These are phyloP conservation scores for Rhododendron ferrugineum DNA, from an alignment of 148 eudicot genomes.

Conservation along the genomic window DNA sequence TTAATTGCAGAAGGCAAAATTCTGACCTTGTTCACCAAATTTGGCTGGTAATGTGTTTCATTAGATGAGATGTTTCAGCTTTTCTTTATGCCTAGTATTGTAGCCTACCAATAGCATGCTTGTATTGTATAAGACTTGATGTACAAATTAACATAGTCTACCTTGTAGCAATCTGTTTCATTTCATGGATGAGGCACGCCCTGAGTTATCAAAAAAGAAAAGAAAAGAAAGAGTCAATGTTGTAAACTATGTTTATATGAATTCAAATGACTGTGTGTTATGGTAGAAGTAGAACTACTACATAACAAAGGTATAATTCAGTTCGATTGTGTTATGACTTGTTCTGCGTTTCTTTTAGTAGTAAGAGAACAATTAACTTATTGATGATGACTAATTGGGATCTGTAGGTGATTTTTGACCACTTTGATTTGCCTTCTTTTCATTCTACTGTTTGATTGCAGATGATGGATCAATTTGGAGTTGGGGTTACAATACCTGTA, in stretches of 20 bases:
- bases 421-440: not conserved
- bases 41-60: not conserved
- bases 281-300: not conserved
- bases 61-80: not conserved
- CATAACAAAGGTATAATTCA: not conserved
- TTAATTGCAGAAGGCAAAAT: not conserved
- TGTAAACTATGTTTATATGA: not conserved
- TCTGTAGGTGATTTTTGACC: not conserved
- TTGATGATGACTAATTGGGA: not conserved
- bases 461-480: conserved; percentile 92
- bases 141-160: not conserved
- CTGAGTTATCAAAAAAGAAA: not conserved
- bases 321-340: not conserved
- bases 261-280: not conserved
- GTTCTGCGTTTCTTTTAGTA: not conserved
- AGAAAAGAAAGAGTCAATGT: not conserved
- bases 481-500: conserved; percentile 91
- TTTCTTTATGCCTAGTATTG: not conserved
- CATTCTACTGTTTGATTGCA: conserved; percentile 31
- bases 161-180: not conserved
- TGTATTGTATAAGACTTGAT: not conserved
- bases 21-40: not conserved
- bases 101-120: not conserved
- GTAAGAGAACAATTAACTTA: not conserved
- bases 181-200: not conserved